Conservation (phyloP, 305 asterid species). For the Fraxinus sp. region DNA sequence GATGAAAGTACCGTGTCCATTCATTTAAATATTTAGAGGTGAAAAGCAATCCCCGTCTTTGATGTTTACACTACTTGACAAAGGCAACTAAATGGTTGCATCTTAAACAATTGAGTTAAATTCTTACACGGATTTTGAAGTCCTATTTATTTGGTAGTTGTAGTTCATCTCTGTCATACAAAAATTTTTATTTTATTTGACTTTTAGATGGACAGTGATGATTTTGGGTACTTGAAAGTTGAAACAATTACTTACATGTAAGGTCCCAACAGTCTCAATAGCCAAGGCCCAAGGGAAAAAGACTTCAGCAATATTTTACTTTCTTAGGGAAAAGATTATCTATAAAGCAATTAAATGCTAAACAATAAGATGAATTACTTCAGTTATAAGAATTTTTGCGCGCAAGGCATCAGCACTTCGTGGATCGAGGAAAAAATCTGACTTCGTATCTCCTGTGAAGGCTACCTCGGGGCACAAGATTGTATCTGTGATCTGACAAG, state of each 20-base stretch:
- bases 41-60: neutral
- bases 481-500: constrained; percentile 79
- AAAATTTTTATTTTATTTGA: neutral
- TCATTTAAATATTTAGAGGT: neutral
- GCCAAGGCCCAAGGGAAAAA: neutral
- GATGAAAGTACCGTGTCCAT: neutral
- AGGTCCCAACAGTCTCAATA: neutral
- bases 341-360: neutral
- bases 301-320: neutral
- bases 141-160: neutral
- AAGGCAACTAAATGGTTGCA: neutral
- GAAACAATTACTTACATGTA: neutral
- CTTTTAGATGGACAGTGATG: neutral
- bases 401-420: constrained; percentile 92
- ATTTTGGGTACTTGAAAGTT: neutral
- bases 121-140: neutral
- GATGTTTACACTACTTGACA: neutral
- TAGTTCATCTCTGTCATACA: neutral
- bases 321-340: neutral
- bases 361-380: constrained; percentile 48
- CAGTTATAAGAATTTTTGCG: constrained; percentile 91
- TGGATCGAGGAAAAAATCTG: constrained; percentile 80
- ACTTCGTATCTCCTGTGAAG: constrained; percentile 90
- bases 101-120: neutral
- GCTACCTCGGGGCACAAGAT: constrained; percentile 92